Percentiles rank a stretch among this genome's conserved stretches.
Evolutionary conservation across 2,329 filamentous ascomycete genomes (phyloP).

Genomic region (Akanthomyces uredinophilus): DNA sequence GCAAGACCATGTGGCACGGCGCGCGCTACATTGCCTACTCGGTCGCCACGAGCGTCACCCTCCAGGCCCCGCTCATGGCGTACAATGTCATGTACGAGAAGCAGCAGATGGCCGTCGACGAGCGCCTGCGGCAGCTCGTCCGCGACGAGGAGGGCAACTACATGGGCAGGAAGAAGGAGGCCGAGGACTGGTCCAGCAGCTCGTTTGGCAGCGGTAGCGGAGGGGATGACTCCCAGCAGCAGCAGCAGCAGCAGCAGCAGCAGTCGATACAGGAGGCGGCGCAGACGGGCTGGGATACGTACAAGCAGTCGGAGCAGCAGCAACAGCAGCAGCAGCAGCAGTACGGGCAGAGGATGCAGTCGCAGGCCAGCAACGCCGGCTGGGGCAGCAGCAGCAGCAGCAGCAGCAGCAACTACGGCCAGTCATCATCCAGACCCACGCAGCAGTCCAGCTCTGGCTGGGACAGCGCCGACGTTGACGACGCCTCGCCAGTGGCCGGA

Average conservation of each 20-base stretch:
- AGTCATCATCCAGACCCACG: not conserved
- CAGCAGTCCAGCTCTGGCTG: slow-evolving; percentile 19
- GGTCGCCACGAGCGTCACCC: slow-evolving; percentile 21
- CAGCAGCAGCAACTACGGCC: slow-evolving; percentile 1
- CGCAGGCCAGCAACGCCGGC: not conserved
- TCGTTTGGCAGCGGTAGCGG: not conserved
- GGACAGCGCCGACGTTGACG: slow-evolving; percentile 31
- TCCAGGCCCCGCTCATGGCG: slow-evolving; percentile 27
- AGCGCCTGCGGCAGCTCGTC: not conserved
- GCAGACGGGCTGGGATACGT: slow-evolving; percentile 16
- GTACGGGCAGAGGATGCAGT: not conserved
- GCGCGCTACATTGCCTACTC: slow-evolving; percentile 32
- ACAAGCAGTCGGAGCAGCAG: slow-evolving; percentile 1
- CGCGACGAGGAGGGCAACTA: not conserved
- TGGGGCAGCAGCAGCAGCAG: slow-evolving; percentile 6
- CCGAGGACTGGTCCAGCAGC: not conserved
- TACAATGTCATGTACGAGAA: slow-evolving; percentile 21
- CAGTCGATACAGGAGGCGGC: slow-evolving; percentile 16
- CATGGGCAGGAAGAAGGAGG: not conserved
- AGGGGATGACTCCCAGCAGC: not conserved
- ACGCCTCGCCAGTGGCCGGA: slow-evolving; percentile 40
- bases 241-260: slow-evolving; percentile 12
- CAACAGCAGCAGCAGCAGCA: not conserved
- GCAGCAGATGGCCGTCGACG: not conserved
- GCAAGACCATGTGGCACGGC: slow-evolving; percentile 31